Conservation (phyloP, 768 basidiomycete genomes). For the Phanerochaete sordida region DNA sequence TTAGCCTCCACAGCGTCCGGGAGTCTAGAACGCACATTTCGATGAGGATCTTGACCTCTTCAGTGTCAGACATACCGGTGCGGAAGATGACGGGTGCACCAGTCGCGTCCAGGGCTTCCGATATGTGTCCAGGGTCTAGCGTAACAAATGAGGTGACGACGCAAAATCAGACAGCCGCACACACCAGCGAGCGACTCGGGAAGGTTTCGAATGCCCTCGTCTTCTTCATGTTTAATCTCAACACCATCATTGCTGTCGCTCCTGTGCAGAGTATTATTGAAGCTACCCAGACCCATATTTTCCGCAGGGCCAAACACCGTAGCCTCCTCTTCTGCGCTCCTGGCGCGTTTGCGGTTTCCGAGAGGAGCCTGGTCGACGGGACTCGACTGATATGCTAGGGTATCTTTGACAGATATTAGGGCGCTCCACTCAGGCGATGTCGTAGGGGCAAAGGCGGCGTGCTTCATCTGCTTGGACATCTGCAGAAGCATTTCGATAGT, state of each 20-base stretch:
- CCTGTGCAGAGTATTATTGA: no score
- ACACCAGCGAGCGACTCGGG: no score
- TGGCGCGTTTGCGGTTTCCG: no score
- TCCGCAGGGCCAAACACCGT: no score
- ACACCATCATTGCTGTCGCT: no score
- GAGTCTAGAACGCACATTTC: conserved; percentile 46
- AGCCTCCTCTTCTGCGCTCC: no score
- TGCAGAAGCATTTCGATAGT: conserved; percentile 53
- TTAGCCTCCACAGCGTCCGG: background rate
- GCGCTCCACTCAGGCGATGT: conserved; percentile 1
- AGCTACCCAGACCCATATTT: no score
- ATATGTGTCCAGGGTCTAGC: conserved; percentile 23
- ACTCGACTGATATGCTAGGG: conserved; percentile 1
- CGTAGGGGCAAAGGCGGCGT: conserved; percentile 7
- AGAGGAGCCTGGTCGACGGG: background rate
- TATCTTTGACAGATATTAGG: no score
- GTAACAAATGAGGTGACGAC: conserved; percentile 26
- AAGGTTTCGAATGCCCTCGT: no score
- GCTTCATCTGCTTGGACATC: conserved; percentile 5
- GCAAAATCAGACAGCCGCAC: background rate
- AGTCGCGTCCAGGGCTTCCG: conserved; percentile 36
- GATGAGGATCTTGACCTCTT: conserved; percentile 70
- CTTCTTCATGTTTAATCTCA: no score
- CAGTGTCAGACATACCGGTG: conserved; percentile 54
- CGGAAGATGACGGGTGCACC: conserved; percentile 62